Evolutionary conservation across 106 monocot genomes (phyloP).

Genomic region (Chionographis japonica): DNA sequence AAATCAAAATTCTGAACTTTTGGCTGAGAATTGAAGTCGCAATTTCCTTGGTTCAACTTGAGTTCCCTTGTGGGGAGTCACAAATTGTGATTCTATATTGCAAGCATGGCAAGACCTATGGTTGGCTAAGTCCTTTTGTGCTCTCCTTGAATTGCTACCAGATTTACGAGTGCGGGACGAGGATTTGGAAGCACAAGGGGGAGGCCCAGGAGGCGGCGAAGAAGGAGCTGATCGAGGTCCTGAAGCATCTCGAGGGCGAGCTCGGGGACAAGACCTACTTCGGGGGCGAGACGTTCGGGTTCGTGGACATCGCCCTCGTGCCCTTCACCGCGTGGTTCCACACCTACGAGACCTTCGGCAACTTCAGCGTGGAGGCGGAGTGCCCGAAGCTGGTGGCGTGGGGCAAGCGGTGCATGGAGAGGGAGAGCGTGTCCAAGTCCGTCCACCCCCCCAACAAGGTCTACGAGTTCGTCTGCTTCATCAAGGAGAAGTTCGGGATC

Average conservation of each 20-base stretch:
- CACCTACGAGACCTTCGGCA: conserved; percentile 19
- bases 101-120: no score
- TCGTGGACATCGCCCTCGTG: conserved; percentile 21
- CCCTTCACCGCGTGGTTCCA: conserved; percentile 23
- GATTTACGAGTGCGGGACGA: conserved; percentile 6
- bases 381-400: conserved; percentile 33
- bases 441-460: conserved; percentile 11
- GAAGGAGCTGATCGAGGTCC: conserved; percentile 37
- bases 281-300: conserved; percentile 36
- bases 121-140: no score
- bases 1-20: no score
- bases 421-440: conserved; percentile 25
- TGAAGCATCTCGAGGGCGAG: conserved; percentile 38
- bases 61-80: no score
- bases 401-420: conserved; percentile 44
- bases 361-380: conserved; percentile 30
- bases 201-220: conserved; percentile 33
- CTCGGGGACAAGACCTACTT: conserved; percentile 52
- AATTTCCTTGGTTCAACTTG: no score
- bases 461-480: conserved; percentile 1
- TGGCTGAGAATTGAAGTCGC: no score
- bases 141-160: background rate
- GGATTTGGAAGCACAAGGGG: conserved; percentile 37
- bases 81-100: no score
- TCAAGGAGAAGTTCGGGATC: conserved; percentile 21